Evolutionary conservation across 805 yeast genomes (phyloP), one percentile per base, ranked within the genome.

Genomic region (Yamadazyma nakazawae): DNA sequence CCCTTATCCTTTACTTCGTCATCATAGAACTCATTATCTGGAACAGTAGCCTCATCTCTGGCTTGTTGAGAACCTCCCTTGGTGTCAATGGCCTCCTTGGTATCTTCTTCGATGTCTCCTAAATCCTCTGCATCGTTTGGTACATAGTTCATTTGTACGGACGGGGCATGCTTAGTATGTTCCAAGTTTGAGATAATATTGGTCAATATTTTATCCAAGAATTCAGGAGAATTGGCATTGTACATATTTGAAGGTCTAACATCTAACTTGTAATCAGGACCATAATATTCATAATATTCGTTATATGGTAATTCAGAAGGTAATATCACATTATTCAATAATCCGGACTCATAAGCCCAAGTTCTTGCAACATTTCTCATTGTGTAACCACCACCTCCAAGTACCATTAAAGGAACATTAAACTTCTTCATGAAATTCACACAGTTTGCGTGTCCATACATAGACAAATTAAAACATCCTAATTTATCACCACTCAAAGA

Each of bases 331-430:
- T 88, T 85, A 54, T 94, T 84, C 61, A 92, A 76, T 24, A 94
- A 75, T 31, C 97, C 92, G 0, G 97, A 84, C 67, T 94, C 99
- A 60, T 77, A 91, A 2, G 96, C 81, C 98, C 99, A 92, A 11
- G 96, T 79, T 55, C 99, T 75, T 5, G 97, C 89, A 41, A 94
- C 99, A 63, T 94, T 94, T 64, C 97, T 79, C 79, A 96, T 95
- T 2, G 99, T 94, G 69, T 94, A 94, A 17, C 99, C 99, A 56
- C 99, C 99, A 42, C 99, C 99, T 35, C 99, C 99, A 17, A 94
- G 76, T 26, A 94, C 96, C 84, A 94, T 79, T 78, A 88, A 70
- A 9, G 99, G 98, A 14, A 94, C 76, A 40, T 88, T 87, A 61
- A 92, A 88, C 8, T 87, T 78, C 63, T 86, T 87, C 43, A 91